These are phyloP conservation scores for Saturnispora silvae DNA, from an alignment of 805 yeast genomes.

Conservation along the genomic window DNA sequence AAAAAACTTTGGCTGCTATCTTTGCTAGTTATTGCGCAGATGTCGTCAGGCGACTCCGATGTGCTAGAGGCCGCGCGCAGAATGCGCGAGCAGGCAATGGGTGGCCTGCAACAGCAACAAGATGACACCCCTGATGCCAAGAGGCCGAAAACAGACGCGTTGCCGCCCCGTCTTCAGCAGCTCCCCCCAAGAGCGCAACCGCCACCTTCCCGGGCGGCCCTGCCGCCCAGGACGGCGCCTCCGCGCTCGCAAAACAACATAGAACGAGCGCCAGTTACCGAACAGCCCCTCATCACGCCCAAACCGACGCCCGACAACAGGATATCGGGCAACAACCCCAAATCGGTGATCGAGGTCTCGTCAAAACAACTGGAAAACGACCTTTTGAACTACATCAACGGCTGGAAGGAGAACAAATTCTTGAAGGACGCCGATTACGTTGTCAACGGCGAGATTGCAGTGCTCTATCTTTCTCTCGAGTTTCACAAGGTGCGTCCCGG, in stretches of 20 bases:
- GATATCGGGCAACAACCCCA: constrained; percentile 5
- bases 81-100: background rate
- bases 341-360: constrained; percentile 37
- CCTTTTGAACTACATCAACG: constrained; percentile 40
- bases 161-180: background rate
- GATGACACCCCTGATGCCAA: constrained; percentile 4
- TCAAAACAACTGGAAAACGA: constrained; percentile 69
- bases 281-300: background rate
- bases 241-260: background rate
- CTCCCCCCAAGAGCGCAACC: constrained; percentile 8
- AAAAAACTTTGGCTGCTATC: no score
- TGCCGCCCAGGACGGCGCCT: constrained; percentile 8
- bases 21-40: no score
- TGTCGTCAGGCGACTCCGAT: background rate
- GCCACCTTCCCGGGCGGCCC: background rate
- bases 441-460: constrained; percentile 43
- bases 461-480: constrained; percentile 54
- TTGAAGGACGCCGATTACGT: constrained; percentile 52
- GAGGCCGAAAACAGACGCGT: constrained; percentile 1
- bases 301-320: background rate
- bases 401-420: constrained; percentile 40
- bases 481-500: constrained; percentile 73
- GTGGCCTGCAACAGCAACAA: background rate
- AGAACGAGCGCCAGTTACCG: no score
- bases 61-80: constrained; percentile 2